Evolutionary conservation across 148 eudicot species (phyloP).

Genomic region (Persicaria tinctoria): DNA sequence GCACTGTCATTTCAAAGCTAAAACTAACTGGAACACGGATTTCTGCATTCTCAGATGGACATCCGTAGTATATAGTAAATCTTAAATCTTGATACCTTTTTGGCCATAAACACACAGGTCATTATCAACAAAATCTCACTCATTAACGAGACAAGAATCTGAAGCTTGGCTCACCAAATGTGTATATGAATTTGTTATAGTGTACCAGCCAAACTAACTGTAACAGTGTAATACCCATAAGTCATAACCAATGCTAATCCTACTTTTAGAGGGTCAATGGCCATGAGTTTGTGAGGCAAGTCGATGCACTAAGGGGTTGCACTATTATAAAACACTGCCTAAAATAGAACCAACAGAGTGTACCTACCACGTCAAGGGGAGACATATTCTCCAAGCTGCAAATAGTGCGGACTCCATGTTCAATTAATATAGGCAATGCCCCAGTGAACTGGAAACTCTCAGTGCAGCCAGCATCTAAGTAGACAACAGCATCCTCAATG

Average conservation of each 20-base stretch:
- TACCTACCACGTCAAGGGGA: slow-evolving; percentile 60
- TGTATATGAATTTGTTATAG: neutral
- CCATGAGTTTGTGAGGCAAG: neutral
- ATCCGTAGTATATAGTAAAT: neutral
- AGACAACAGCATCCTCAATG: slow-evolving; percentile 60
- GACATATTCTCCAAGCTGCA: slow-evolving; percentile 93
- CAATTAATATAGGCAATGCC: slow-evolving; percentile 66
- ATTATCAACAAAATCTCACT: slow-evolving; percentile 5
- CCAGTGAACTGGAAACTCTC: slow-evolving; percentile 90
- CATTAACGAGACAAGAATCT: neutral
- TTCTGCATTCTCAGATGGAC: neutral
- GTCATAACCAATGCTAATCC: neutral
- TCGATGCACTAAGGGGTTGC: neutral
- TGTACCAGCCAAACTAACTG: slow-evolving; percentile 4
- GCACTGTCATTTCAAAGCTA: neutral
- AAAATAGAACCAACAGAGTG: neutral
- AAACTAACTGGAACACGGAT: neutral
- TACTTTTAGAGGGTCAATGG: neutral
- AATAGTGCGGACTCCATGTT: slow-evolving; percentile 70
- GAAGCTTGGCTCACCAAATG: neutral
- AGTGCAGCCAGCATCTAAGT: slow-evolving; percentile 89
- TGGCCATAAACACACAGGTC: neutral
- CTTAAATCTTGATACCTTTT: neutral
- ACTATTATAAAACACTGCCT: neutral
- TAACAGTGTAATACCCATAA: neutral